Conservation (phyloP, 805 yeast species). For the Wickerhamiella alocasiicola region DNA sequence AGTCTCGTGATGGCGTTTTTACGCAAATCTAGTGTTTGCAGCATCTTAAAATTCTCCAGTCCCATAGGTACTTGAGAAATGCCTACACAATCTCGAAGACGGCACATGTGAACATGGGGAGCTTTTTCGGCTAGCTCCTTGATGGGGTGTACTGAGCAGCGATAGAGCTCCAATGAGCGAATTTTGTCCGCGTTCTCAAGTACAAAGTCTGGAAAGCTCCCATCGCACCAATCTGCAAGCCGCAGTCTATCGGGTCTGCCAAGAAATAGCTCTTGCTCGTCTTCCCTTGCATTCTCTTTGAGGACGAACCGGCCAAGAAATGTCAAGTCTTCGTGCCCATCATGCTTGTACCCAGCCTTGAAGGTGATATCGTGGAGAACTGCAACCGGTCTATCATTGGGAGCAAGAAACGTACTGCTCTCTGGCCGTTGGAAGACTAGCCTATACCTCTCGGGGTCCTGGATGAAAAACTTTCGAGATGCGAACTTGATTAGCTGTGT, state of each 20-base stretch:
- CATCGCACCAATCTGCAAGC: slow-evolving; percentile 5
- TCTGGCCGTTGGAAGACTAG: slow-evolving; percentile 15
- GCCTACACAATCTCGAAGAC: neutral
- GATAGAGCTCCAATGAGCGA: slow-evolving; percentile 5
- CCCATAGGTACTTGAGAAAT: neutral
- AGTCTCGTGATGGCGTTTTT: slow-evolving; percentile 42
- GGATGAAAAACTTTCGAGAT: slow-evolving; percentile 50
- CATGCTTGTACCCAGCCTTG: slow-evolving; percentile 16
- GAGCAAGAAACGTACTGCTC: slow-evolving; percentile 13
- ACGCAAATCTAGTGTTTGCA: slow-evolving; percentile 38
- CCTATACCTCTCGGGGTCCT: slow-evolving; percentile 15
- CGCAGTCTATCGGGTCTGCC: neutral
- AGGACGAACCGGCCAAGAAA: slow-evolving; percentile 20
- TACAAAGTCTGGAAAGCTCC: slow-evolving; percentile 1
- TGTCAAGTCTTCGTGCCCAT: slow-evolving; percentile 19
- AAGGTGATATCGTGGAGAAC: slow-evolving; percentile 14
- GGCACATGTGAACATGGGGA: neutral
- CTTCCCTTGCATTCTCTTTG: neutral
- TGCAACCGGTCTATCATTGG: slow-evolving; percentile 14
- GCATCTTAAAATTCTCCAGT: slow-evolving; percentile 47
- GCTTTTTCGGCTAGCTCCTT: slow-evolving; percentile 1
- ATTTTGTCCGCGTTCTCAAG: neutral
- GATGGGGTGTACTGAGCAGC: slow-evolving; percentile 1
- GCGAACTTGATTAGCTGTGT: slow-evolving; percentile 58
- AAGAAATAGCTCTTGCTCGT: neutral